A percentile compares a stretch with the other conserved stretches of the same genome.
Evolutionary conservation across 2,329 filamentous ascomycete genomes (phyloP).

Genomic region (Aureobasidium subglaciale): DNA sequence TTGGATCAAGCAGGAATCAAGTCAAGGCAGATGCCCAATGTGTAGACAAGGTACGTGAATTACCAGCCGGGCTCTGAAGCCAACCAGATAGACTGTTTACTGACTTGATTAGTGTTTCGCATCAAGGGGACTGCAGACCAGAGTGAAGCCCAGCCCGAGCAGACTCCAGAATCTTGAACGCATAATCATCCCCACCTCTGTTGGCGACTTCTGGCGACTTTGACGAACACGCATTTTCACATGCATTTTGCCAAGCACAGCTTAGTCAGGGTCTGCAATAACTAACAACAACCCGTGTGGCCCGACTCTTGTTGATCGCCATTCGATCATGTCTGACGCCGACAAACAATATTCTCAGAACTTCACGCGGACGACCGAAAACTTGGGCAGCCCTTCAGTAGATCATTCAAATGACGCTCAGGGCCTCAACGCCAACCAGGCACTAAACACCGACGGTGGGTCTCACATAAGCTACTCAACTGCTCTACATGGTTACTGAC

Average conservation of each 20-base stretch:
- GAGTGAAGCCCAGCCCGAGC: neutral
- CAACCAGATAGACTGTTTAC: no score
- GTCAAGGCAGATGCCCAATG: slow-evolving; percentile 94
- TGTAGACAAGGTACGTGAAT: slow-evolving; percentile 62
- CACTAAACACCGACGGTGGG: neutral
- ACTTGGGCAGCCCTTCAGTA: neutral
- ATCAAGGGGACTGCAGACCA: slow-evolving; percentile 25
- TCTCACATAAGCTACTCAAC: neutral
- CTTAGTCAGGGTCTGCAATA: slow-evolving; percentile 12
- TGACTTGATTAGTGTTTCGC: slow-evolving; percentile 21
- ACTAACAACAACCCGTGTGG: slow-evolving; percentile 9
- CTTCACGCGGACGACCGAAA: neutral
- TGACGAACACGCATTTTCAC: neutral
- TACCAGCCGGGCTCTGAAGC: no score
- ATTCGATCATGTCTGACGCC: neutral
- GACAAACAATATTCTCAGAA: slow-evolving; percentile 9
- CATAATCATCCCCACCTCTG: no score
- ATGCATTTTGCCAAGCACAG: slow-evolving; percentile 10
- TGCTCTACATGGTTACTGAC: neutral
- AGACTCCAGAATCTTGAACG: neutral
- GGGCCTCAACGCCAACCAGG: neutral
- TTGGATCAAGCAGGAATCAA: slow-evolving; percentile 93
- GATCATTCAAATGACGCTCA: neutral
- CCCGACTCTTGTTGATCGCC: neutral
- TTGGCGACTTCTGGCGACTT: no score